Evolutionary conservation across 176 grass and related monocot species (phyloP), one percentile per base, ranked within the genome.

Genomic region (Oryza rufipogon): DNA sequence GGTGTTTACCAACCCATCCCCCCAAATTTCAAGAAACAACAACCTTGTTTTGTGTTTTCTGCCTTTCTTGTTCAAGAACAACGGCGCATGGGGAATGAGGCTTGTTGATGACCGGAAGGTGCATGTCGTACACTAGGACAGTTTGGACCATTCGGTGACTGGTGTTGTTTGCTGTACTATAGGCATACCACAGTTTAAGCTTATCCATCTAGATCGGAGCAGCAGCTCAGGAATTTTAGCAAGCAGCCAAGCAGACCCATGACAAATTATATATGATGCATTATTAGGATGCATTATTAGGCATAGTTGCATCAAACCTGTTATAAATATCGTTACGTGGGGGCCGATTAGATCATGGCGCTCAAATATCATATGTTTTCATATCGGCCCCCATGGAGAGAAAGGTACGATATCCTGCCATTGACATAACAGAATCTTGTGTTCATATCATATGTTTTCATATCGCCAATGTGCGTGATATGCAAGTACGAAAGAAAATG

Each of bases 181-280:
- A 4, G 10, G 63, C 46, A 30, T 44, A 11, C 32, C 42, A 73
- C n/a, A 0, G 42, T 14, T 38, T 63, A 64, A 74, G 68, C 69
- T 54, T 67, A 80, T 80, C 84, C 76, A 30, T 64, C 38, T 26
- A 5, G 9, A 68, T 14, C n/a, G 9, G 14, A 67, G 30, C n/a
- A 60, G 36, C 23, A 48, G 6, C 49, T 36, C 54, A 7, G 7
- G 67, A 70, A 60, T 81, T 41, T 81, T 60, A 17, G 33, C 33
- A 7, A 30, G 47, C 22, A 17, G 51, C 14, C 67, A 56, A 56
- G 52, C 48, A 44, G 4, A 19, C 10, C 28, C 20, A 36, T 14
- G 64, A 51, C 32, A 4, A 61, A 61, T 22, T 22, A 61, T 61
- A 61, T 61, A 9, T n/a, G 56, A 61, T 61, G 56, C 56, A 61